These are phyloP conservation scores for Biscogniauxia marginata DNA, from an alignment of 2,329 filamentous ascomycete species.

Conservation along the genomic window DNA sequence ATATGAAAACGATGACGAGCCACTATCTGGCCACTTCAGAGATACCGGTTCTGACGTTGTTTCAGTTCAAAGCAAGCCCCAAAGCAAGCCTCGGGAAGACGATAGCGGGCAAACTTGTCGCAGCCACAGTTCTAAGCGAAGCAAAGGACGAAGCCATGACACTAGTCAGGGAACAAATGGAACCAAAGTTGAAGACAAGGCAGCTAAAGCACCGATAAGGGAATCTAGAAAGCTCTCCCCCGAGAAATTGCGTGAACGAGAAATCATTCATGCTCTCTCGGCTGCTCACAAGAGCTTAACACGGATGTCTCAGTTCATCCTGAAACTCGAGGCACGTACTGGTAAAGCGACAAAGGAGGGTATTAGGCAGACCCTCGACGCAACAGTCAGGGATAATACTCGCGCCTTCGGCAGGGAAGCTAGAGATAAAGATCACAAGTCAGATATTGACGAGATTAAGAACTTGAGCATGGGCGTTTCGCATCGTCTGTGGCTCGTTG, in stretches of 20 bases:
- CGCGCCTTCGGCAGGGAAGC: conserved; percentile 7
- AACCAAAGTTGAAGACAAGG: not conserved
- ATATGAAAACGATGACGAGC: conserved; percentile 12
- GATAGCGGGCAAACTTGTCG: not conserved
- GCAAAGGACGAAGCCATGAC: not conserved
- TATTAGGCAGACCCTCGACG: conserved; percentile 29
- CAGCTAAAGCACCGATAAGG: conserved; percentile 1
- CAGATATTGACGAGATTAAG: conserved; percentile 24
- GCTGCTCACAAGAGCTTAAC: conserved; percentile 24
- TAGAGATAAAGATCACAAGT: conserved; percentile 1
- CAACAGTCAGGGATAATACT: conserved; percentile 18
- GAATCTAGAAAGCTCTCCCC: not conserved
- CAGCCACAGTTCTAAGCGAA: not conserved
- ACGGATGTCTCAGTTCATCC: conserved; percentile 26
- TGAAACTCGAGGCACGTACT: conserved; percentile 30
- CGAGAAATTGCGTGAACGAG: conserved; percentile 12
- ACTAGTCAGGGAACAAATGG: not conserved
- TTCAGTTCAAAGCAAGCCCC: not conserved
- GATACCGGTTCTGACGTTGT: not conserved
- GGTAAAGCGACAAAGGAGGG: conserved; percentile 28
- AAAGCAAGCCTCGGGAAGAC: not conserved
- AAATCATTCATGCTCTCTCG: conserved; percentile 17
- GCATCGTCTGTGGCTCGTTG: conserved; percentile 24
- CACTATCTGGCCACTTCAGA: not conserved
- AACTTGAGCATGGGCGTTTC: conserved; percentile 19